Percentiles rank a stretch among this genome's conserved stretches.
Conservation (phyloP, 164 flowering plant genomes). For the Cinnamomum micranthum region DNA sequence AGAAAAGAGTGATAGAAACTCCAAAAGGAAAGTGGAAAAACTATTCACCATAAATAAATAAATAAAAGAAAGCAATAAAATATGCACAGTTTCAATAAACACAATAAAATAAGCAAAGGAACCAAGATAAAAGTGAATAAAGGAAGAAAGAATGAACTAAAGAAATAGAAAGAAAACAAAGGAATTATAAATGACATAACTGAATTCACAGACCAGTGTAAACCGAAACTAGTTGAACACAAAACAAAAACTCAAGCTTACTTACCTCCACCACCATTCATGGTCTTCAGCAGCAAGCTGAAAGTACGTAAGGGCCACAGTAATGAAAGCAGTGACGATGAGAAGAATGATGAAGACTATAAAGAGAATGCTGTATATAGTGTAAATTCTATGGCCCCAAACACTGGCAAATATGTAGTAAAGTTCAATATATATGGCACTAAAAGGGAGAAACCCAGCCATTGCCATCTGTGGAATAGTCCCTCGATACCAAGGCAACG, state of each 20-base stretch:
- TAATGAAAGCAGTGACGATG: slow-evolving; percentile 42
- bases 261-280: slow-evolving; percentile 51
- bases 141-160: background rate
- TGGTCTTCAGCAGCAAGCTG: slow-evolving; percentile 49
- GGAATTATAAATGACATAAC: background rate
- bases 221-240: background rate
- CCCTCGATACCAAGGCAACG: slow-evolving; percentile 38
- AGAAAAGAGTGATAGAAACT: background rate
- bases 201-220: background rate
- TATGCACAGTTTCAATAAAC: background rate
- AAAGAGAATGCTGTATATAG: slow-evolving; percentile 41
- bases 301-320: slow-evolving; percentile 41
- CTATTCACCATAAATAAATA: background rate
- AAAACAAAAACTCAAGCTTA: slow-evolving; percentile 4
- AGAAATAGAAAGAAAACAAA: background rate
- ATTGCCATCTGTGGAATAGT: slow-evolving; percentile 42
- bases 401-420: slow-evolving; percentile 46
- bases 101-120: background rate
- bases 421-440: slow-evolving; percentile 44
- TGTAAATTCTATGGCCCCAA: slow-evolving; percentile 44
- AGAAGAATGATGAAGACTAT: slow-evolving; percentile 41
- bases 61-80: background rate
- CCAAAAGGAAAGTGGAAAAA: background rate
- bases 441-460: slow-evolving; percentile 46
- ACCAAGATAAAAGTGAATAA: background rate